Conservation (phyloP, 164 flowering plant genomes). For the Houttuynia cordata region DNA sequence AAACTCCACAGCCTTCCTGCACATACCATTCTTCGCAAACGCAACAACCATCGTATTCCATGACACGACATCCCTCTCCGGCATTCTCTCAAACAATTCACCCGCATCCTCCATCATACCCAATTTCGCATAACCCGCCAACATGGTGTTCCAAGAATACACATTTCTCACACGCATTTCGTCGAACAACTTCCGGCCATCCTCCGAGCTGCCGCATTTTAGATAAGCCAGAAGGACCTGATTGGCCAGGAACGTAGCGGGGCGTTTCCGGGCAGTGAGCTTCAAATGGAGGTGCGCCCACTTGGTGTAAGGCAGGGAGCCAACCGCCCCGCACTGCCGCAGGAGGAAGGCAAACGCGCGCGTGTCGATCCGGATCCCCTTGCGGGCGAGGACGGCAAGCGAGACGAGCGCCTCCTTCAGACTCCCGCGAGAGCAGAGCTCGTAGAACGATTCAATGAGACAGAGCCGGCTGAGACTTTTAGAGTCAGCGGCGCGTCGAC, state of each 20-base stretch:
- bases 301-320: constrained; percentile 35
- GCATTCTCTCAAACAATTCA: constrained; percentile 51
- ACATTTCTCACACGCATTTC: constrained; percentile 51
- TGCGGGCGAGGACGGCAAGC: constrained; percentile 23
- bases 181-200: constrained; percentile 55
- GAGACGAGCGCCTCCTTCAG: constrained; percentile 36
- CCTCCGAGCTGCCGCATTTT: constrained; percentile 28
- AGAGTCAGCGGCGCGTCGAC: not conserved
- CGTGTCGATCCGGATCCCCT: constrained; percentile 42
- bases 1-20: constrained; percentile 33
- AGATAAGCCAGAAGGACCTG: constrained; percentile 46
- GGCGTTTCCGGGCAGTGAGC: constrained; percentile 33
- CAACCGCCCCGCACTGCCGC: no score
- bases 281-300: constrained; percentile 52
- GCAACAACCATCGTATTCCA: constrained; percentile 76
- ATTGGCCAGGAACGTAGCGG: constrained; percentile 37
- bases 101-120: constrained; percentile 36
- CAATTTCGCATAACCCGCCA: constrained; percentile 55
- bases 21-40: constrained; percentile 33
- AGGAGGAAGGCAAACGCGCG: no score
- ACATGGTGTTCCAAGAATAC: constrained; percentile 62
- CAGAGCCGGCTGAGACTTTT: constrained; percentile 20
- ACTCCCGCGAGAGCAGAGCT: constrained; percentile 28
- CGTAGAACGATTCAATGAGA: constrained; percentile 25
- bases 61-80: constrained; percentile 52